Conservation (phyloP, 176 grass and related monocot species). For the Dendrocalamus sinicus region DNA sequence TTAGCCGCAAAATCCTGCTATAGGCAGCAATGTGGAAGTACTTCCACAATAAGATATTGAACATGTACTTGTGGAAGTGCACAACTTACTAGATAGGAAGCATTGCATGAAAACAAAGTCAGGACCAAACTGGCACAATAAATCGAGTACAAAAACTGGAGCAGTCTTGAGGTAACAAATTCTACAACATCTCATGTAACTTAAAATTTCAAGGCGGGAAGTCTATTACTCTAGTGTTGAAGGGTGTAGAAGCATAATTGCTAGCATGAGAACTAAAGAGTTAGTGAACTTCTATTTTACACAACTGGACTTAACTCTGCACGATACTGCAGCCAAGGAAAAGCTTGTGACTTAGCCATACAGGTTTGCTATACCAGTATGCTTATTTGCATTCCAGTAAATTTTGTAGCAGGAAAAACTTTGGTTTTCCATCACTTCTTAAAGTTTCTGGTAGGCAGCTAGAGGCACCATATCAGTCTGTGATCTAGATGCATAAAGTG, state of each 20-base stretch:
- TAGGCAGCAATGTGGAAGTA: neutral
- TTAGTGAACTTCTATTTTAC: neutral
- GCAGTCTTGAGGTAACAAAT: neutral
- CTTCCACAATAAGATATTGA: constrained; percentile 11
- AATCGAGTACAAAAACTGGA: neutral
- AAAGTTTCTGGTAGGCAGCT: neutral
- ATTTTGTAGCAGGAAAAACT: neutral
- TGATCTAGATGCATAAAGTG: neutral
- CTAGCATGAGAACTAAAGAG: constrained; percentile 1
- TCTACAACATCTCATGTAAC: neutral
- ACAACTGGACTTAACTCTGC: neutral
- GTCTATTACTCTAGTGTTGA: neutral
- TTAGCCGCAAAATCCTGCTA: neutral
- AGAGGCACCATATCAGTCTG: neutral
- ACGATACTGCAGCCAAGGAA: neutral
- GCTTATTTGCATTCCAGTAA: constrained; percentile 14
- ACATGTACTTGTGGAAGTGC: neutral
- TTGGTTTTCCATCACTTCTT: neutral
- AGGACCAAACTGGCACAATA: neutral
- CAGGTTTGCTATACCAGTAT: neutral
- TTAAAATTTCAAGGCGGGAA: neutral
- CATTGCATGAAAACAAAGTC: neutral
- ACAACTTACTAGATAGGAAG: neutral
- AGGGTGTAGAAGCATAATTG: neutral
- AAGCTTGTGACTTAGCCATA: neutral